Base-by-base conservation (phyloP, 106 monocot species). In the Alisma plantagoaquatica region DNA sequence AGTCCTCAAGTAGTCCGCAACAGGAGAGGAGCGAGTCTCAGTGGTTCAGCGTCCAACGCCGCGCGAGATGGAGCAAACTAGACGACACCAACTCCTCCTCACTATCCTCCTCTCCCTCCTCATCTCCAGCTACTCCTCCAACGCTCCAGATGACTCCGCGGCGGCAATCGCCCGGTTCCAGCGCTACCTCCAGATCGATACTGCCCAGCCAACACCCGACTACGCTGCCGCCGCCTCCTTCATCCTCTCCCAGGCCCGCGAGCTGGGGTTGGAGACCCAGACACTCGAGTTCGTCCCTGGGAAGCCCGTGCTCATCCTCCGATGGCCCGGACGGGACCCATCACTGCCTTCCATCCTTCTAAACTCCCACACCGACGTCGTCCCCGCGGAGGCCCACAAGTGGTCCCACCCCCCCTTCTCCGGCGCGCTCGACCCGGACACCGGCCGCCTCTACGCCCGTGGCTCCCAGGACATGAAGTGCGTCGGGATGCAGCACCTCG, bases 391-490 rank as follows among this genome's bases (percentile, higher is more conserved):
- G 60, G 54, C 81, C 46, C 55, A 53, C 69, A 98, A 98, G 76
- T 98, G 96, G 96, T 26, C 31, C 22, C 57, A 64, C 49, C 72
- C 69, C 5, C 91, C 92, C 27, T 84, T 96, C 71, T 72, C 89
- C 51, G 94, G 87, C 45, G 31, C 67, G 30, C 12, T 82, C 10
- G 72, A 68, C 31, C 31, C 68, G 32, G 28, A 57, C 19, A 41
- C 56, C 31, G 75, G 77, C 4, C 45, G 49, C 46, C 64, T 98
- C 62, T 74, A 69, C 70, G 84, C 96, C 32, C 81, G 89, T 24
- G 96, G 96, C 16, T 76, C 96, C 0, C 96, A 98, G 82, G 96
- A 98, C 72, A 98, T 98, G 96, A 98, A 98, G 75, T 98, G 72
- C 54, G 85, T 98, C 32, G 77, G 78, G 11, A 60, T 79, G 55